Conservation (phyloP, 805 yeast genomes). For the Jamesozyma gamospora region DNA sequence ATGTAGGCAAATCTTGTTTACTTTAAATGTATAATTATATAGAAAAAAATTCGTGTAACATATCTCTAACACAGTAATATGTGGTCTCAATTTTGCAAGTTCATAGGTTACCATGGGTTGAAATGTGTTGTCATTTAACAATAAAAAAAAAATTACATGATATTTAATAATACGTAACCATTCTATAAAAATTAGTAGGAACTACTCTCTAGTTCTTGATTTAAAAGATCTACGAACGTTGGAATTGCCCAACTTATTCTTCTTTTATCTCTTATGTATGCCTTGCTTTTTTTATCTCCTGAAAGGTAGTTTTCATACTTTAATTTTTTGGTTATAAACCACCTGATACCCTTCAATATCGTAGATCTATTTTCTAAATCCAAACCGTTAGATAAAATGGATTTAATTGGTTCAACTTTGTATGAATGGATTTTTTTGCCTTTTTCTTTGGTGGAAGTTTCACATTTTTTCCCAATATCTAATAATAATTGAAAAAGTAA, state of each 20-base stretch:
- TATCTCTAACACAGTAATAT: background rate
- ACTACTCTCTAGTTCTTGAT: slow-evolving; percentile 10
- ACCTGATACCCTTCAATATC: slow-evolving; percentile 27
- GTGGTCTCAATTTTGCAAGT: no score
- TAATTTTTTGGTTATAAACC: slow-evolving; percentile 24
- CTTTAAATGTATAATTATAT: no score
- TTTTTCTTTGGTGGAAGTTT: slow-evolving; percentile 29
- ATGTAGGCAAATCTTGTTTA: slow-evolving; percentile 13
- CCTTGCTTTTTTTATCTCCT: slow-evolving; percentile 12
- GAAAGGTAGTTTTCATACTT: slow-evolving; percentile 16
- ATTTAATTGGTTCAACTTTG: slow-evolving; percentile 23
- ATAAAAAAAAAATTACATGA: no score
- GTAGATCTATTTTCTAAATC: slow-evolving; percentile 20
- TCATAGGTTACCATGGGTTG: no score
- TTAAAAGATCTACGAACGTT: slow-evolving; percentile 8
- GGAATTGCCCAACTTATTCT: slow-evolving; percentile 26
- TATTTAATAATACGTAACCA: no score
- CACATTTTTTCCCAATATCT: slow-evolving; percentile 53
- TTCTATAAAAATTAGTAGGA: slow-evolving; percentile 2
- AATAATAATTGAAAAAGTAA: slow-evolving; percentile 60
- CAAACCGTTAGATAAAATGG: slow-evolving; percentile 13
- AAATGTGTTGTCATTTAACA: no score
- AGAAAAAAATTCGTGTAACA: background rate
- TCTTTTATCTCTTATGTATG: slow-evolving; percentile 22
- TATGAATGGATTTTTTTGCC: slow-evolving; percentile 25